Evolutionary conservation across 2,329 filamentous ascomycete genomes (phyloP).

Genomic region (Fusarium papillatum): DNA sequence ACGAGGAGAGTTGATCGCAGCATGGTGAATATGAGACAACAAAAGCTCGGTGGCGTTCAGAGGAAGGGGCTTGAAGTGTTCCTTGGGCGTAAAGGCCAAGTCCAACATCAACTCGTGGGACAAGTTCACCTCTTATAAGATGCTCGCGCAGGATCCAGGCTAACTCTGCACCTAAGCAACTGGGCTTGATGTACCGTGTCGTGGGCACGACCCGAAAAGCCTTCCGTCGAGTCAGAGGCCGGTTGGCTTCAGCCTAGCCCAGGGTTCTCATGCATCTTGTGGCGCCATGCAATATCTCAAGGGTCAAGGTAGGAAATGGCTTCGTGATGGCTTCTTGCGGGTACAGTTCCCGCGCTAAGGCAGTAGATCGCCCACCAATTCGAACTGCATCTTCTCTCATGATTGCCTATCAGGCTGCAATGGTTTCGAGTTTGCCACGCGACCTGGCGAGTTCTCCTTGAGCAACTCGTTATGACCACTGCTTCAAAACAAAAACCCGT

Average conservation of each 20-base stretch:
- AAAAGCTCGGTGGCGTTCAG: not conserved
- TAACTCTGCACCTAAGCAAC: not conserved
- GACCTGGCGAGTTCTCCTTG: not conserved
- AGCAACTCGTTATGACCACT: not conserved
- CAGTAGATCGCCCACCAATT: conserved; percentile 16
- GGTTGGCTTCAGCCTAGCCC: conserved; percentile 25
- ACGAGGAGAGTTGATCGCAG: conserved; percentile 43
- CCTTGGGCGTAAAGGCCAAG: not conserved
- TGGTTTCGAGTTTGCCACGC: not conserved
- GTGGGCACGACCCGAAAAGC: conserved; percentile 21
- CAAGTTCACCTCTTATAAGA: conserved; percentile 31
- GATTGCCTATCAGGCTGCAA: conserved; percentile 1
- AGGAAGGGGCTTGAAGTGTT: conserved; percentile 1
- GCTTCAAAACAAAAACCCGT: not conserved
- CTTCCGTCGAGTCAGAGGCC: conserved; percentile 12
- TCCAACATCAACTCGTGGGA: not conserved
- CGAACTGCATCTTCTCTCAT: not conserved
- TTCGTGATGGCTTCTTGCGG: conserved; percentile 38
- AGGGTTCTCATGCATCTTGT: conserved; percentile 30
- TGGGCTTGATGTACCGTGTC: conserved; percentile 2
- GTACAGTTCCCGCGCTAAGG: conserved; percentile 23
- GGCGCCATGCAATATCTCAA: conserved; percentile 34
- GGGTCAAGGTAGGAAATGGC: conserved; percentile 21
- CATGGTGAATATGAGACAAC: conserved; percentile 30
- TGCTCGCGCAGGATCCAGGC: not conserved